Evolutionary conservation across 2,329 filamentous ascomycete species (phyloP).

Genomic region (Fusarium duplospermum): DNA sequence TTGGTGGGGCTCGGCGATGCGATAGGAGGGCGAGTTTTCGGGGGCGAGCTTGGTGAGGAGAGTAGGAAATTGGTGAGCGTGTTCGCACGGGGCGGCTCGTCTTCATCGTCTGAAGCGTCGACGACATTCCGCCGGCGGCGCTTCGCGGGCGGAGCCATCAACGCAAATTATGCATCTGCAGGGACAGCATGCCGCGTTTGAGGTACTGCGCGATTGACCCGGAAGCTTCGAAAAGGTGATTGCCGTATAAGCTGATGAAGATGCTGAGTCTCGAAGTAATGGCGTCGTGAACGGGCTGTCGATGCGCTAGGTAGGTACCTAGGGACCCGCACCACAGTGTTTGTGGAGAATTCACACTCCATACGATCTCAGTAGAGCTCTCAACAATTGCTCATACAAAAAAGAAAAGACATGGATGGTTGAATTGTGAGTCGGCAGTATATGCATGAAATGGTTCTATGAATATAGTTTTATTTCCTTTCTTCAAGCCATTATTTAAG

Average conservation of each 20-base stretch:
- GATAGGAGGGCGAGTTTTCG: constrained; percentile 47
- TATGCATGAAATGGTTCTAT: neutral
- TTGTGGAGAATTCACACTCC: constrained; percentile 8
- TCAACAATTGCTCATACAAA: neutral
- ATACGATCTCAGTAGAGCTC: neutral
- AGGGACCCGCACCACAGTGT: constrained; percentile 33
- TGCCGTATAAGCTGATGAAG: constrained; percentile 20
- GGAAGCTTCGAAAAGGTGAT: neutral
- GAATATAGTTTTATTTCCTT: neutral
- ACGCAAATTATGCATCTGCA: constrained; percentile 47
- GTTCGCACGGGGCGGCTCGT: constrained; percentile 57
- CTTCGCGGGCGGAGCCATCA: constrained; percentile 70
- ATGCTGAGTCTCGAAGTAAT: constrained; percentile 27
- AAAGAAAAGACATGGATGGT: neutral
- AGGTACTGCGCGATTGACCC: constrained; percentile 10
- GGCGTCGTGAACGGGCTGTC: constrained; percentile 32
- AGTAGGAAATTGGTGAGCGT: constrained; percentile 66
- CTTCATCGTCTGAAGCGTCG: constrained; percentile 62
- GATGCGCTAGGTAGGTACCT: constrained; percentile 20
- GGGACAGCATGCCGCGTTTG: constrained; percentile 37
- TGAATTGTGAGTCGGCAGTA: neutral
- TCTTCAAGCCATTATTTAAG: neutral
- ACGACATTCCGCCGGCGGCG: constrained; percentile 69
- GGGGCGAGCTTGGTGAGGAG: constrained; percentile 61
- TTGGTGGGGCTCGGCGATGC: constrained; percentile 58